phyloP scores from a whole-genome alignment of 352 stramenopile genomes.

The Phytopythium litorale region DNA sequence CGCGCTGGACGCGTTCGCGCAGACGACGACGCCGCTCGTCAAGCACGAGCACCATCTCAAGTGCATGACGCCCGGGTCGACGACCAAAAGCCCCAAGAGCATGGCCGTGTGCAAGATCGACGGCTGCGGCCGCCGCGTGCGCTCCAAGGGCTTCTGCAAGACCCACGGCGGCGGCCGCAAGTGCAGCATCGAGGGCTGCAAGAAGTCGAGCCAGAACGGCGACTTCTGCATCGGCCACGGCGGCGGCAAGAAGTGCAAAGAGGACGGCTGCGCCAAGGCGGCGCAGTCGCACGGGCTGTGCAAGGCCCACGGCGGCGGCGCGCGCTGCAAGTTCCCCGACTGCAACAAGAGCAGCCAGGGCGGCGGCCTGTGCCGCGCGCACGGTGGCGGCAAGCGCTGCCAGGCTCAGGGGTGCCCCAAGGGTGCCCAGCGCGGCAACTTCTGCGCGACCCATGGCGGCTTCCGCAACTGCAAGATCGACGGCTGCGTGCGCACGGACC shows the following conservation, averaged over 20 bases:
- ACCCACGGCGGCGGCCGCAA: conserved; percentile 79
- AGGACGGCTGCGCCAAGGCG: conserved; percentile 77
- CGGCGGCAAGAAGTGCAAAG: conserved; percentile 85
- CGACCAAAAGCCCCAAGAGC: conserved; percentile 47
- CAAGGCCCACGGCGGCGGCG: conserved; percentile 80
- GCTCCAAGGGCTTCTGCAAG: conserved; percentile 86
- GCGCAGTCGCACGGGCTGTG: conserved; percentile 83
- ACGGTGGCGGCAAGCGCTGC: conserved; percentile 80
- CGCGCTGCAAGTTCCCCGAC: conserved; percentile 77
- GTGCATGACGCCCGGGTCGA: conserved; percentile 18
- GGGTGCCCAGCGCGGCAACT: conserved; percentile 80
- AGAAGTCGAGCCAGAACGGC: conserved; percentile 84
- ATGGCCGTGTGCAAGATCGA: conserved; percentile 62
- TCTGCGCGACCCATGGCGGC: conserved; percentile 78
- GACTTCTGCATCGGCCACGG: conserved; percentile 87
- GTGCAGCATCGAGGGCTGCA: conserved; percentile 82
- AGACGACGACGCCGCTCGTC: conserved; percentile 32
- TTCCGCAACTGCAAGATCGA: conserved; percentile 88
- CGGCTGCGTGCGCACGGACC: conserved; percentile 76
- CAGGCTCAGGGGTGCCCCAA: conserved; percentile 71
- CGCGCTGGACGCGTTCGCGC: conserved; percentile 33
- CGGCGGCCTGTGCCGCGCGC: conserved; percentile 66
- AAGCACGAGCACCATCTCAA: conserved; percentile 25
- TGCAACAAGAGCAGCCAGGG: conserved; percentile 85
- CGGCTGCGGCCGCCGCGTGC: conserved; percentile 58